These are phyloP conservation scores for Pseudotsuga menziesii DNA, from an alignment of 75 land plant species.

Conservation along the genomic window DNA sequence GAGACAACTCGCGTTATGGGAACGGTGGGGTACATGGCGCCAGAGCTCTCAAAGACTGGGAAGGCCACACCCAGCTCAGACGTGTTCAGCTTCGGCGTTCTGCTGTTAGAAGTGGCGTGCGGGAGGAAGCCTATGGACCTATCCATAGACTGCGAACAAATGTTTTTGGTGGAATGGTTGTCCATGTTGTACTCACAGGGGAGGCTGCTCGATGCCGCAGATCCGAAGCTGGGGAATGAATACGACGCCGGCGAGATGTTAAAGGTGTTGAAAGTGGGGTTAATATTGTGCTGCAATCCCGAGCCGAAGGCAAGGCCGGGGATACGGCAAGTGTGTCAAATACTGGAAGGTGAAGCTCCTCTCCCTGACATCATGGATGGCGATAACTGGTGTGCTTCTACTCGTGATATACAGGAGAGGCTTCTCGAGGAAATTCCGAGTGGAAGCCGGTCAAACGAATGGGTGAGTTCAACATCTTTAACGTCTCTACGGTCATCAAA, in stretches of 20 bases:
- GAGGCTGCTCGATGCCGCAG: slow-evolving; percentile 8
- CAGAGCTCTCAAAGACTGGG: slow-evolving; percentile 20
- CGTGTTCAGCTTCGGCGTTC: slow-evolving; percentile 26
- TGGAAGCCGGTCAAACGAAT: no score
- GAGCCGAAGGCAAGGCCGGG: no score
- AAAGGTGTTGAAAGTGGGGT: slow-evolving; percentile 24
- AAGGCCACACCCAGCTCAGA: slow-evolving; percentile 21
- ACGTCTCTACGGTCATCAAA: no score
- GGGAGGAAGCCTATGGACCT: slow-evolving; percentile 15
- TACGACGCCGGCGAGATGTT: slow-evolving; percentile 6
- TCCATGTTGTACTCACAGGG: slow-evolving; percentile 2
- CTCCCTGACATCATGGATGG: no score
- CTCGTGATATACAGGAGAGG: no score
- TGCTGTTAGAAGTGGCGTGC: slow-evolving; percentile 23
- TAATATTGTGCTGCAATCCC: slow-evolving; percentile 14
- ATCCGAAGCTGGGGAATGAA: slow-evolving; percentile 7
- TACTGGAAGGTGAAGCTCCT: no score
- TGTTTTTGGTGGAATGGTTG: slow-evolving; percentile 11
- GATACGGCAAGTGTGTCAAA: no score
- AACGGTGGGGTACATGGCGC: slow-evolving; percentile 32
- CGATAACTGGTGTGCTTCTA: no score
- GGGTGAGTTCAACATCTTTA: no score
- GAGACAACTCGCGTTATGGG: slow-evolving; percentile 25
- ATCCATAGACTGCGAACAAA: neutral
- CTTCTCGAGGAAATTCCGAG: no score